Evolutionary conservation across 306 rosid species (phyloP).

Genomic region (Pueraria montana): DNA sequence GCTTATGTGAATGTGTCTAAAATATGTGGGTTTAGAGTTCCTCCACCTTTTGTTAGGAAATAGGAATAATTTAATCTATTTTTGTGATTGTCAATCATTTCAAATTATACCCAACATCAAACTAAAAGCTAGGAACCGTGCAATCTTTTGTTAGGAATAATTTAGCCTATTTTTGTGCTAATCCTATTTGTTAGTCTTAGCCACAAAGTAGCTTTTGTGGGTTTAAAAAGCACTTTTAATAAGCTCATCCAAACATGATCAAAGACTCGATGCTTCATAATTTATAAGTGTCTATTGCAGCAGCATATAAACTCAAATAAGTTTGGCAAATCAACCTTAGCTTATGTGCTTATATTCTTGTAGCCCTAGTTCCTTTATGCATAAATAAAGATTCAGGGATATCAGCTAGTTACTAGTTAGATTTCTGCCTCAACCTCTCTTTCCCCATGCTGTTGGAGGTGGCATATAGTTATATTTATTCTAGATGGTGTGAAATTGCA

Average conservation of each 20-base stretch:
- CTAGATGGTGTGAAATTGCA: background rate
- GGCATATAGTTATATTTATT: background rate
- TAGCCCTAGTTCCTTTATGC: conserved; percentile 9
- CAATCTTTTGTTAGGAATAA: background rate
- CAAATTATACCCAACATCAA: conserved; percentile 30
- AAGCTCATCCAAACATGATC: conserved; percentile 17
- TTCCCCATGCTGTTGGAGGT: background rate
- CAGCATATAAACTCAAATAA: conserved; percentile 22
- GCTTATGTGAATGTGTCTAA: conserved; percentile 26
- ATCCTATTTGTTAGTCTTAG: background rate
- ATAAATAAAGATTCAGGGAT: conserved; percentile 7
- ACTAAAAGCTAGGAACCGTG: background rate
- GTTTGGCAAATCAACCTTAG: conserved; percentile 5
- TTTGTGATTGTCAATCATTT: conserved; percentile 28
- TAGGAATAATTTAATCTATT: background rate
- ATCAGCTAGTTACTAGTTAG: background rate
- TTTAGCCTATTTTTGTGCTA: conserved; percentile 11
- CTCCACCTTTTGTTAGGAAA: background rate
- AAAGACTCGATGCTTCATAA: background rate
- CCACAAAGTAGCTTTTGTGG: background rate
- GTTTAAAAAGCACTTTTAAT: background rate
- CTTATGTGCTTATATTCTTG: conserved; percentile 16
- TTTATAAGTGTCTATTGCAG: background rate
- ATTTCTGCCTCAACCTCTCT: background rate
- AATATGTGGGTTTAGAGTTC: conserved; percentile 22